A percentile compares a stretch with the other conserved stretches of the same genome.
Evolutionary conservation across 768 basidiomycete species (phyloP).

Genomic region (Russula compacta): DNA sequence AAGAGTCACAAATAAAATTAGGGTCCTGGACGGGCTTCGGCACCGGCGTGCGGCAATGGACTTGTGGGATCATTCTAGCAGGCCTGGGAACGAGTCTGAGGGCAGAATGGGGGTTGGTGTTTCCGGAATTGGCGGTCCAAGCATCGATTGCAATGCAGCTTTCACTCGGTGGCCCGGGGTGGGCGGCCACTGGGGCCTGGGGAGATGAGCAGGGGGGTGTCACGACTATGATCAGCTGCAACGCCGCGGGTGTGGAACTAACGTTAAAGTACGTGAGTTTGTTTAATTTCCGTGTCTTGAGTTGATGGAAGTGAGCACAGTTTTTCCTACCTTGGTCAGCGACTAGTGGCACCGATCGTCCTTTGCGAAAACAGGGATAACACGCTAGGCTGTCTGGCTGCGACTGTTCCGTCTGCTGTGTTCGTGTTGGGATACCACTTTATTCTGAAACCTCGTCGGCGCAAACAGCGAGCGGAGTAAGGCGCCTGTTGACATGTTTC

Average conservation of each 20-base stretch:
- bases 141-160: slow-evolving; percentile 42
- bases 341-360: slow-evolving; percentile 46
- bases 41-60: slow-evolving; percentile 38
- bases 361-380: slow-evolving; percentile 43
- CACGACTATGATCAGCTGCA: slow-evolving; percentile 37
- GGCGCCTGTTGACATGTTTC: slow-evolving; percentile 21
- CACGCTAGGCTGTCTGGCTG: slow-evolving; percentile 40
- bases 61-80: slow-evolving; percentile 40
- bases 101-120: slow-evolving; percentile 41
- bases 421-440: slow-evolving; percentile 48
- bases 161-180: slow-evolving; percentile 37
- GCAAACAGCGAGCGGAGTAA: slow-evolving; percentile 44
- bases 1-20: slow-evolving; percentile 21
- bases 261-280: slow-evolving; percentile 44
- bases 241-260: slow-evolving; percentile 40
- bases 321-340: slow-evolving; percentile 47
- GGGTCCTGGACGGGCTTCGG: slow-evolving; percentile 48
- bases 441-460: slow-evolving; percentile 46
- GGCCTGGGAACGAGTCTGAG: slow-evolving; percentile 40
- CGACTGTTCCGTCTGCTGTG: slow-evolving; percentile 47
- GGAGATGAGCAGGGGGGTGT: slow-evolving; percentile 35
- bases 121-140: slow-evolving; percentile 48
- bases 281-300: slow-evolving; percentile 13
- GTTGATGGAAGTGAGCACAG: slow-evolving; percentile 29
- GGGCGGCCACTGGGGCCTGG: slow-evolving; percentile 43